Conservation (phyloP, 2,329 filamentous ascomycete species). For the Simplicillium sp. region DNA sequence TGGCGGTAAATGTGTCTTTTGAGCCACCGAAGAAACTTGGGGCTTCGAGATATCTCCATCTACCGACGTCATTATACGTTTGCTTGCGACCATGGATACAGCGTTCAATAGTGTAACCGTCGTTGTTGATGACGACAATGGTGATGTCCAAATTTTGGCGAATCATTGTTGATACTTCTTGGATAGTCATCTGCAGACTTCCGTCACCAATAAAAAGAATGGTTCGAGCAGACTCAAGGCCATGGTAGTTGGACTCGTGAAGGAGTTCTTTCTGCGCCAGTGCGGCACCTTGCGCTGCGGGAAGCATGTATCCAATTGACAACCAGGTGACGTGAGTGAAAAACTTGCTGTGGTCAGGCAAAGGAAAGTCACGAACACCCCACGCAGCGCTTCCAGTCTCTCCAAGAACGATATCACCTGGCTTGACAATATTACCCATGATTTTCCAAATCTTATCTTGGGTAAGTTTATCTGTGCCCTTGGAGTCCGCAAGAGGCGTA, state of each 20-base stretch:
- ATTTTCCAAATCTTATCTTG: slow-evolving; percentile 39
- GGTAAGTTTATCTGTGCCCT: slow-evolving; percentile 26
- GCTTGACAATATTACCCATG: slow-evolving; percentile 34
- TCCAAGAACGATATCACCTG: slow-evolving; percentile 45
- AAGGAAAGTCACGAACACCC: slow-evolving; percentile 38
- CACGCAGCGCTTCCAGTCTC: slow-evolving; percentile 50
- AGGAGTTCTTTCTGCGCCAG: slow-evolving; percentile 40
- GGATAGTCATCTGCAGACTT: slow-evolving; percentile 73
- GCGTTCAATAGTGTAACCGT: slow-evolving; percentile 83
- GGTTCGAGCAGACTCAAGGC: slow-evolving; percentile 22
- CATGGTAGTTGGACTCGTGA: slow-evolving; percentile 8
- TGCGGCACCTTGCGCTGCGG: slow-evolving; percentile 44
- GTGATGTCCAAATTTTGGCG: slow-evolving; percentile 54
- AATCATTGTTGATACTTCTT: slow-evolving; percentile 80
- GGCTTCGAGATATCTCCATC: slow-evolving; percentile 65
- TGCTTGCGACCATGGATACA: slow-evolving; percentile 78
- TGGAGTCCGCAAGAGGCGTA: slow-evolving; percentile 8
- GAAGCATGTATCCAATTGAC: slow-evolving; percentile 52
- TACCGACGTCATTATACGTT: slow-evolving; percentile 69
- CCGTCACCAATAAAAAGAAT: slow-evolving; percentile 79
- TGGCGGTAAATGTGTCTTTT: slow-evolving; percentile 50
- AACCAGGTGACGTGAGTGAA: slow-evolving; percentile 47
- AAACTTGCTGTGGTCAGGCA: slow-evolving; percentile 36
- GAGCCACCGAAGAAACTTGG: slow-evolving; percentile 59
- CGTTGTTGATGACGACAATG: slow-evolving; percentile 52